phyloP scores from a whole-genome alignment of 78 protist species.

The Salpingoeca rosetta region DNA sequence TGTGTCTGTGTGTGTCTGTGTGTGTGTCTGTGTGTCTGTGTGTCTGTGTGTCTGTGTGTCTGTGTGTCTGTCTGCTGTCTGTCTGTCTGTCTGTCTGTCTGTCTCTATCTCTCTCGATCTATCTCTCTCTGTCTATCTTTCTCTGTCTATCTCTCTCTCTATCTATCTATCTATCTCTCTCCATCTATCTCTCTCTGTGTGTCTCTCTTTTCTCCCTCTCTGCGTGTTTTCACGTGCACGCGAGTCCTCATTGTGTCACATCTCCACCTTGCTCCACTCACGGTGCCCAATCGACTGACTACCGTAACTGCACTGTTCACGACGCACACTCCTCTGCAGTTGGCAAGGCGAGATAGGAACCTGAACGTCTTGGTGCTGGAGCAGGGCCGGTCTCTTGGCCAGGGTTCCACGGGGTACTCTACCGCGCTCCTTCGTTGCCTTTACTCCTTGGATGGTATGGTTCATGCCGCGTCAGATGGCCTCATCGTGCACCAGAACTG shows the following conservation, averaged over 20 bases:
- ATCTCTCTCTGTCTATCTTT: neutral
- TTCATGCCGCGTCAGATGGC: neutral
- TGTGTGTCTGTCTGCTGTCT: neutral
- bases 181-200: neutral
- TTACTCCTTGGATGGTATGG: neutral
- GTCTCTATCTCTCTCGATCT: neutral
- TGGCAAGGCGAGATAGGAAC: neutral
- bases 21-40: no score
- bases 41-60: no score
- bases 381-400: neutral
- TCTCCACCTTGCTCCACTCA: no score
- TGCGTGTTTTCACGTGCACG: neutral
- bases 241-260: no score
- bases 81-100: neutral
- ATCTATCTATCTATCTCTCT: neutral
- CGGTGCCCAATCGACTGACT: no score
- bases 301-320: no score
- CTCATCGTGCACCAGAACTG: neutral
- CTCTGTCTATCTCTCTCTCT: neutral
- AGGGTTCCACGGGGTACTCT: neutral
- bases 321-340: neutral
- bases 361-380: neutral
- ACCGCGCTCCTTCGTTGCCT: neutral
- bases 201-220: neutral
- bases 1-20: neutral